Percentiles rank a stretch among this genome's conserved stretches.
Conservation (phyloP, 148 eudicot genomes). For the Amaranthus hypochondriacus region DNA sequence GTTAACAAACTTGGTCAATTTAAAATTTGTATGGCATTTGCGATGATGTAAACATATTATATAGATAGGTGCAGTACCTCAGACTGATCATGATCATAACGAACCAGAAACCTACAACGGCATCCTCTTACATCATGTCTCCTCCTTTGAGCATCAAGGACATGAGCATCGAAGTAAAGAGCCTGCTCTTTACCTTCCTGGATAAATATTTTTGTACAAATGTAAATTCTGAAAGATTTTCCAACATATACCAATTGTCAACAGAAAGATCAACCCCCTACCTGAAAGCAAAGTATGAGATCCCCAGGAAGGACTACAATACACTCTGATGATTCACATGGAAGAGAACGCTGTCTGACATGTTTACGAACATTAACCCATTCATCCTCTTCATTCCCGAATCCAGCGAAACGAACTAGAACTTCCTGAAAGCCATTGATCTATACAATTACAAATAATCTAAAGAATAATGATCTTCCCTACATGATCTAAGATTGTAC, state of each 20-base stretch:
- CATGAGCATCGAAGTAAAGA: constrained; percentile 95
- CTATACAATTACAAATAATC: constrained; percentile 15
- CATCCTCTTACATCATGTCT: constrained; percentile 98
- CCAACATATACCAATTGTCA: not conserved
- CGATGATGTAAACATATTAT: not conserved
- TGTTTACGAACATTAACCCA: constrained; percentile 84
- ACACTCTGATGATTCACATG: constrained; percentile 92
- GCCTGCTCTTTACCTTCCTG: constrained; percentile 99
- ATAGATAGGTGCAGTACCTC: constrained; percentile 47
- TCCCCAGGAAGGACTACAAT: constrained; percentile 87
- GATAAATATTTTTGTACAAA: not conserved
- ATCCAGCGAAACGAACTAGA: constrained; percentile 88
- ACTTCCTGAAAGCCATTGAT: constrained; percentile 63
- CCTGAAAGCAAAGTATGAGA: constrained; percentile 96
- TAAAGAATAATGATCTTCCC: not conserved
- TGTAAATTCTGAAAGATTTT: constrained; percentile 7
- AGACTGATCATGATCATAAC: constrained; percentile 94
- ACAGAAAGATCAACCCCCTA: constrained; percentile 20
- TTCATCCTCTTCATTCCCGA: constrained; percentile 92
- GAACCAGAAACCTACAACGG: constrained; percentile 93
- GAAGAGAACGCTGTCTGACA: constrained; percentile 92
- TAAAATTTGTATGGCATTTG: not conserved
- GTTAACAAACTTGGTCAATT: not conserved
- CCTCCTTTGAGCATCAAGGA: constrained; percentile 91
- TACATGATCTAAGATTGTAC: too few species aligned